Base-by-base conservation (phyloP, 2,329 filamentous ascomycete species). In the Colletotrichum kahawae region DNA sequence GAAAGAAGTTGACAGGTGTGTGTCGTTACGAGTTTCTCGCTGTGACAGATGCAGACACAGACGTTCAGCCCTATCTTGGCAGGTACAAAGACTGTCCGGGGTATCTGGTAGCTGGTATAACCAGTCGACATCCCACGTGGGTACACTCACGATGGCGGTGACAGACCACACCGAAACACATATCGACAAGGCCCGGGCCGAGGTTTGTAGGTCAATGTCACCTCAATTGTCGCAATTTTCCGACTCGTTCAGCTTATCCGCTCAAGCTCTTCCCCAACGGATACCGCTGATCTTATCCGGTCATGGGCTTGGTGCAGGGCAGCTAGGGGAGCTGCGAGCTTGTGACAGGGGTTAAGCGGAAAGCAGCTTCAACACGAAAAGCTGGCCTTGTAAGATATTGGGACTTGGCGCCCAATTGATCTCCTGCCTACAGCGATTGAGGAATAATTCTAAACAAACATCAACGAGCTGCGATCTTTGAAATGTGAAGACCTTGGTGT, bases 371-470 rank as follows among this genome's bases (percentile, higher is more conserved):
- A 21, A 21, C 43, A 51, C n/a, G n/a, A 51, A 31, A 31, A 21
- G 43, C 43, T 7, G 43, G n/a, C 2, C 43, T 51, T 51, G 10
- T 13, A 7, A 13, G 43, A 51, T 21, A 10, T 2, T 2, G n/a
- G n/a, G 43, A 21, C 6, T 13, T 51, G 43, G 2, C 43, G 10
- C 18, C n/a, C 4, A 51, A 51, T 13, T 10, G 6, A 2, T 51
- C 3, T 51, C 43, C 18, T 51, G 43, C 18, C 9, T 6, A 48
- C 2, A 51, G n/a, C 3, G 0, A 6, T 7, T 13, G 10, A 2
- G 43, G 2, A 13, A 21, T 1, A 4, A 7, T 21, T 51, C 12
- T 1, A 6, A 21, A n/a, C 0, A 12, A 48, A 12, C 4, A 27
- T 27, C 24, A 27, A 21, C 2, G n/a, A 21, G n/a, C n/a, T 21